Evolutionary conservation across 768 basidiomycete species (phyloP).

Genomic region (Collybiopsis luxurians): DNA sequence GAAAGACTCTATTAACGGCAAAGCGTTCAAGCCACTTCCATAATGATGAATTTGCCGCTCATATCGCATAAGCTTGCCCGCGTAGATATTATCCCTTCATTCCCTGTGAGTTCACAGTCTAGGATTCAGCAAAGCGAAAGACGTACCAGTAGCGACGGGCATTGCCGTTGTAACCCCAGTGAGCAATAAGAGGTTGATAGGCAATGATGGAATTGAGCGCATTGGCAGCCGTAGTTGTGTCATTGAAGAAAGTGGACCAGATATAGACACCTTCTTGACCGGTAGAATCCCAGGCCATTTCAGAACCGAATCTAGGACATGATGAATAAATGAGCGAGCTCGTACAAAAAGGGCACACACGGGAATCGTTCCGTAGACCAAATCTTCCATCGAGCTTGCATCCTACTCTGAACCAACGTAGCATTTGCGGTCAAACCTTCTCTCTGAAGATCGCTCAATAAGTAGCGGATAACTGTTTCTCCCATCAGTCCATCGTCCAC

Average conservation of each 20-base stretch:
- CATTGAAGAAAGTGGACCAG: constrained; percentile 54
- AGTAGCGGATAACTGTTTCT: constrained; percentile 47
- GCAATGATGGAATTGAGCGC: constrained; percentile 55
- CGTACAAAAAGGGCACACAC: constrained; percentile 26
- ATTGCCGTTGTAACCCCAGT: constrained; percentile 63
- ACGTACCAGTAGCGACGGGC: constrained; percentile 53
- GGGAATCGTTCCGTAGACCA: constrained; percentile 53
- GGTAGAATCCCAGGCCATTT: constrained; percentile 56
- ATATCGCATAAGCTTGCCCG: constrained; percentile 47
- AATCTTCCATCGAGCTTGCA: constrained; percentile 38
- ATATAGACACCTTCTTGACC: constrained; percentile 57
- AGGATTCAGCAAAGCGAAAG: neutral
- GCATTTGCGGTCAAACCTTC: constrained; percentile 50
- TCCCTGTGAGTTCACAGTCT: neutral
- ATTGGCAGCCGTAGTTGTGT: constrained; percentile 46
- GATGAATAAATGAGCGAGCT: neutral
- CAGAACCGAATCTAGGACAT: constrained; percentile 47
- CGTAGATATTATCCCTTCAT: constrained; percentile 54
- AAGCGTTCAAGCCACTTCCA: constrained; percentile 52
- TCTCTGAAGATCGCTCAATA: constrained; percentile 48
- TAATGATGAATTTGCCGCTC: constrained; percentile 62
- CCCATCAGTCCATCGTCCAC: constrained; percentile 52
- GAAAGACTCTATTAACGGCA: constrained; percentile 51
- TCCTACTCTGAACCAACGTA: constrained; percentile 42
- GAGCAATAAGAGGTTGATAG: constrained; percentile 55